Evolutionary conservation across 2,329 filamentous ascomycete species (phyloP), one percentile per base, ranked within the genome.

Genomic region (Penicillium glabrum): DNA sequence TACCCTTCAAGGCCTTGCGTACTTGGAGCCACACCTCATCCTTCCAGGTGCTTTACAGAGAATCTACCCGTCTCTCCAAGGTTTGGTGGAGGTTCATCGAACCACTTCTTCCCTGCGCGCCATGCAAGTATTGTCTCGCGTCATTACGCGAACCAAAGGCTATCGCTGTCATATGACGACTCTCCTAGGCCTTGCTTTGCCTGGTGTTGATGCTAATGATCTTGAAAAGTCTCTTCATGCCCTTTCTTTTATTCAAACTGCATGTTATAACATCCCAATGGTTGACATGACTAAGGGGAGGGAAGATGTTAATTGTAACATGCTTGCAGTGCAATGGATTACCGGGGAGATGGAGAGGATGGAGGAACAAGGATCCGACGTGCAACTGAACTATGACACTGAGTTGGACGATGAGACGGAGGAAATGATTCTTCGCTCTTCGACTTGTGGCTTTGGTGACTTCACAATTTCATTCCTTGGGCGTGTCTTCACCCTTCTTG

Each of bases 121-220:
- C 43, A 80, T 99, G 58, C 93, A 97, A 77, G 91, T 96, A 82
- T 86, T 98, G 59, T 90, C 93, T 61, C 91, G 92, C 71, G 86
- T 93, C 67, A 96, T 99, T 84, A 88, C 92, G 14, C 88, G 90
- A 70, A 91, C 92, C 41, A 98, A 96, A 75, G 95, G 95, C n/a
- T 97, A 95, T 72, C 85, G 95, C 58, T 98, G 95, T 69, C 95
- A 99, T 72, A 88, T 99, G 61, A 99, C 95, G 1, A 93, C 93
- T 0, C 79, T 99, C 35, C 79, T 99, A n/a, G 95, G 93, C 5
- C 82, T 99, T 58, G 91, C 93, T 5, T 80, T 99, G 31, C 96
- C 96, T 0, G 96, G 95, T 23, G 96, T 99, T 57, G 96, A 99
- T 75, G 93, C 96, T 61, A 99, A 99, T 71, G 95, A 99, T 75